Percentiles rank a stretch among this genome's conserved stretches.
Evolutionary conservation across 2,329 filamentous ascomycete species (phyloP).

Genomic region (Paecilomyces formosus): DNA sequence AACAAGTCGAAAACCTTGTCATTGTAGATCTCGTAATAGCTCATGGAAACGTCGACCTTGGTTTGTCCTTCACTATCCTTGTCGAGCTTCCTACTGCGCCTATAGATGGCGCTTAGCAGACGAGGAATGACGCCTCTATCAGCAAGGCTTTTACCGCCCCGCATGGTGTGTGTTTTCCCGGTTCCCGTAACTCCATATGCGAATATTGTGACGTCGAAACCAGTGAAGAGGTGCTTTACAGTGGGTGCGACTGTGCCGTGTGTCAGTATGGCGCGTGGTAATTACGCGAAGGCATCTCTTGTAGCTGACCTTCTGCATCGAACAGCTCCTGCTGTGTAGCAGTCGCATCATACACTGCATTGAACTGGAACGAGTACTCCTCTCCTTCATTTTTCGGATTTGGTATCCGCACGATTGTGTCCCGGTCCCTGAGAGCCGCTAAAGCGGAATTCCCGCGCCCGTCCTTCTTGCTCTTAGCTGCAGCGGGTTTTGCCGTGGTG

Average conservation of each 20-base stretch:
- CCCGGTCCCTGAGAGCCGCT: conserved; percentile 42
- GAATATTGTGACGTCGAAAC: conserved; percentile 81
- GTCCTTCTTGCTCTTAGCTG: conserved; percentile 18
- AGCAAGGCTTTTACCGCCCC: conserved; percentile 75
- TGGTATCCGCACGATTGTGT: conserved; percentile 74
- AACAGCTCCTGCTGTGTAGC: conserved; percentile 83
- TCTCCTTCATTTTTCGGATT: conserved; percentile 89
- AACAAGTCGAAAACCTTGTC: conserved; percentile 91
- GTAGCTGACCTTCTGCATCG: conserved; percentile 68
- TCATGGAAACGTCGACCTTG: conserved; percentile 65
- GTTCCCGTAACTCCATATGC: conserved; percentile 91
- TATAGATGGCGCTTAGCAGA: conserved; percentile 76
- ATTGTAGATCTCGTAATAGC: conserved; percentile 96
- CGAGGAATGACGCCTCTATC: conserved; percentile 85
- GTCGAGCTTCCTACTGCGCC: conserved; percentile 73
- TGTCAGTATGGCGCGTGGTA: conserved; percentile 10
- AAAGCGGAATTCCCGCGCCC: conserved; percentile 6
- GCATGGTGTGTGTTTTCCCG: conserved; percentile 94
- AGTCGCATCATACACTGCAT: conserved; percentile 76
- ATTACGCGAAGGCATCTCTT: not conserved
- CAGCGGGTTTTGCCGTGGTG: not conserved
- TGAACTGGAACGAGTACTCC: conserved; percentile 91
- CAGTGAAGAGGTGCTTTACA: conserved; percentile 79
- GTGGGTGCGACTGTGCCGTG: conserved; percentile 67
- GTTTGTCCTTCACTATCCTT: conserved; percentile 69